Evolutionary conservation across 768 basidiomycete genomes (phyloP), one percentile per base, ranked within the genome.

Genomic region (Antrodiella citrinella): DNA sequence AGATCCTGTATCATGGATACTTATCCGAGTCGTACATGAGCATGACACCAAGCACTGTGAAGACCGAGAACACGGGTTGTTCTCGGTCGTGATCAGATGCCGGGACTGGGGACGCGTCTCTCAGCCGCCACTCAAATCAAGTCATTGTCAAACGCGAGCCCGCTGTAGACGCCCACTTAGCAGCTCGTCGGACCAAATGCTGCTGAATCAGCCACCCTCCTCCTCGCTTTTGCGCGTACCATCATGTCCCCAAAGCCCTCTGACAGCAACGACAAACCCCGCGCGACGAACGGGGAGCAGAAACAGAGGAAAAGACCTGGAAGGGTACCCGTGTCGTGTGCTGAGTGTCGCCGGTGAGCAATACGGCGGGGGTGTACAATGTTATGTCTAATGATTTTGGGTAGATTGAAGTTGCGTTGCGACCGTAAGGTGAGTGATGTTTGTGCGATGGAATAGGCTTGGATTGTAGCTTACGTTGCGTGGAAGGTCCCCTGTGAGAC

Each of bases 401-500:
- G 35, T 11, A 68, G 67, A 35, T 55, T 68, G 30, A 68, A 68
- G 51, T 54, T 68, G 38, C 54, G 63, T 19, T 68, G 67, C 53
- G 65, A 68, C 49, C 60, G 67, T 21, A 62, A 64, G 55, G 64
- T 66, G 35, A 20, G 54, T 20, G 22, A 26, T 25, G 35, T n/a
- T 41, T n/a, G 5, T 12, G 38, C 12, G 20, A 22, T 12, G 26
- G n/a, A n/a, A n/a, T n/a, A 12, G 13, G n/a, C 13, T 39, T 24
- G 11, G 7, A 4, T 24, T 26, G 19, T 12, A 19, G 15, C 18
- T 20, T 20, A 24, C 19, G 24, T 35, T 45, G 38, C 20, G 44
- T 10, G 4, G 19, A 57, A 88, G 84, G 73, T 87, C 26, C 86
- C 86, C 10, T 90, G 86, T 66, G 82, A 83, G 65, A 87, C 80